A percentile compares a stretch with the other conserved stretches of the same genome.
These are phyloP conservation scores for Botryotinia calthae DNA, from an alignment of 2,329 filamentous ascomycete genomes.

Conservation along the genomic window DNA sequence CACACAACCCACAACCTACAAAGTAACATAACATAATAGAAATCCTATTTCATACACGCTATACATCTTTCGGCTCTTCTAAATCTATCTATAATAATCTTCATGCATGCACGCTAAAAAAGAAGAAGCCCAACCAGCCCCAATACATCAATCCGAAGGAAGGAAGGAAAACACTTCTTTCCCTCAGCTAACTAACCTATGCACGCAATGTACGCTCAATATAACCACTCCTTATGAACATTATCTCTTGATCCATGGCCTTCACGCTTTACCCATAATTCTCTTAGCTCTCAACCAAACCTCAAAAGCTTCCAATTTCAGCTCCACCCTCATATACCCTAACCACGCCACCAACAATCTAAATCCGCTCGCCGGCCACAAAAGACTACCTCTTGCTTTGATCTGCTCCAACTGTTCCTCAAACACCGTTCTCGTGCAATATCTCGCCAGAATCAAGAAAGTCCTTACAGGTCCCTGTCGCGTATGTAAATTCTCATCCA, in stretches of 20 bases:
- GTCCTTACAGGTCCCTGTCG: constrained; percentile 61
- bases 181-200: neutral
- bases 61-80: neutral
- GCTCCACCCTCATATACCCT: constrained; percentile 57
- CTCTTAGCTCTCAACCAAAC: constrained; percentile 57
- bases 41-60: neutral
- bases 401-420: constrained; percentile 62
- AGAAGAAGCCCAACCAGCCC: neutral
- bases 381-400: constrained; percentile 50
- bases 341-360: constrained; percentile 56
- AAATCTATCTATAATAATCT: neutral
- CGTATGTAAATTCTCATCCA: constrained; percentile 88
- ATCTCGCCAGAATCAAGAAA: constrained; percentile 67
- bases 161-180: neutral
- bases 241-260: neutral
- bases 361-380: constrained; percentile 57
- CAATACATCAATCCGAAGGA: neutral
- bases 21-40: neutral
- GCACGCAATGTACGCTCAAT: neutral
- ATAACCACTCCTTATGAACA: neutral
- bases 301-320: constrained; percentile 64
- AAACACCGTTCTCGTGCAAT: constrained; percentile 65
- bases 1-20: neutral
- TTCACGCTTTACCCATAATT: constrained; percentile 37
- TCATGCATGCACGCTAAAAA: neutral